These are phyloP conservation scores for Exophiala lecanii-corni DNA, from an alignment of 2,329 filamentous ascomycete genomes.

Conservation along the genomic window DNA sequence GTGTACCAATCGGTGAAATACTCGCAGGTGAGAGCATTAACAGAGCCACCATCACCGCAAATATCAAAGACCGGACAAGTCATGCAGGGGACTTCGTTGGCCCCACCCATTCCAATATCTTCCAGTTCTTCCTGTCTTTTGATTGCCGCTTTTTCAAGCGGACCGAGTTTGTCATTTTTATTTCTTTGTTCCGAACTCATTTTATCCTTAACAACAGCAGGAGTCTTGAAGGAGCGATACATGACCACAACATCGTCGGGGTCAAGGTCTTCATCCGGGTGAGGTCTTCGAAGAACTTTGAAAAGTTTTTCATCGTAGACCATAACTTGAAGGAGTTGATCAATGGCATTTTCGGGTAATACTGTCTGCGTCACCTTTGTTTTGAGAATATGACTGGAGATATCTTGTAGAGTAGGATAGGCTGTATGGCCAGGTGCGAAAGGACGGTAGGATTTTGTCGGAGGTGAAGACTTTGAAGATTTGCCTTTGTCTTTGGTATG, in stretches of 20 bases:
- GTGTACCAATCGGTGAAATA: constrained; percentile 85
- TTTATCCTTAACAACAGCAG: constrained; percentile 31
- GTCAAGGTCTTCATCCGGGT: constrained; percentile 17
- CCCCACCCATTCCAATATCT: constrained; percentile 58
- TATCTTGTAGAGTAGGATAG: constrained; percentile 75
- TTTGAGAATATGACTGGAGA: constrained; percentile 68
- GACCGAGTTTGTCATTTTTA: constrained; percentile 27
- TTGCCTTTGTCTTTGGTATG: constrained; percentile 23
- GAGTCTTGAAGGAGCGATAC: constrained; percentile 46
- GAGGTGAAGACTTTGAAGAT: constrained; percentile 28
- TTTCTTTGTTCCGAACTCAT: constrained; percentile 16
- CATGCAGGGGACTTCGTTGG: constrained; percentile 86
- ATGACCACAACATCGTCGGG: constrained; percentile 20
- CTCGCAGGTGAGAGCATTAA: constrained; percentile 83
- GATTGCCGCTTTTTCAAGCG: constrained; percentile 17
- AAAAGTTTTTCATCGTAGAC: constrained; percentile 84
- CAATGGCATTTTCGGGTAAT: constrained; percentile 64
- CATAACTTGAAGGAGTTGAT: constrained; percentile 81
- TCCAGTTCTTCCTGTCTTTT: constrained; percentile 33
- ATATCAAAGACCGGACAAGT: constrained; percentile 89
- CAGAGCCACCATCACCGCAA: constrained; percentile 84
- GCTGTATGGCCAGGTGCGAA: constrained; percentile 62
- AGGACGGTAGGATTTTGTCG: constrained; percentile 41
- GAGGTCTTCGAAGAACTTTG: constrained; percentile 21
- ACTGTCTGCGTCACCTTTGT: constrained; percentile 61